A percentile compares a stretch with the other conserved stretches of the same genome.
Evolutionary conservation across 805 yeast genomes (phyloP).

Genomic region (Saccharomycopsis schoenii): DNA sequence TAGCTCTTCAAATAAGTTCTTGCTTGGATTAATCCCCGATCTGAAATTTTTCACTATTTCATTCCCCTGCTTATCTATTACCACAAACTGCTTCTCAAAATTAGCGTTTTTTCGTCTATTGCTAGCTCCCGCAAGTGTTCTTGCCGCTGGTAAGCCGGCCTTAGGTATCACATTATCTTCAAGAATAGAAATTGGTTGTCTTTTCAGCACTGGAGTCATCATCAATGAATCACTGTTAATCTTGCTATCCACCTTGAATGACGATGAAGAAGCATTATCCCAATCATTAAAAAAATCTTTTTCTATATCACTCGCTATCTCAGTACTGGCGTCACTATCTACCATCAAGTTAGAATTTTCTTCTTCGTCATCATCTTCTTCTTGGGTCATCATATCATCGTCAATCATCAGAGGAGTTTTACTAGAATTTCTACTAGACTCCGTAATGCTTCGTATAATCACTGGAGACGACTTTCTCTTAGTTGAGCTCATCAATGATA

Average conservation of each 20-base stretch:
- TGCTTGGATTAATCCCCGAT: constrained; percentile 7
- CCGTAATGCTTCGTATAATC: not conserved
- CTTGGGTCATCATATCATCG: too few relatives aligned
- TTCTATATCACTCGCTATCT: constrained; percentile 13
- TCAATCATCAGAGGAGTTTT: too few relatives aligned
- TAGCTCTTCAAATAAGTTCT: not conserved
- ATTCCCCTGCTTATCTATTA: constrained; percentile 9
- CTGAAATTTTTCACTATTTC: constrained; percentile 1
- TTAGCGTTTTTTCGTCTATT: not conserved
- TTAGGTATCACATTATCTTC: not conserved
- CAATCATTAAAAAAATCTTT: constrained; percentile 6
- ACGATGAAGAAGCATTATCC: not conserved
- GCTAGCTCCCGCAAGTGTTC: not conserved
- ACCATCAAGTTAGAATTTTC: not conserved
- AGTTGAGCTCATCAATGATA: not conserved
- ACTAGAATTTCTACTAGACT: not conserved
- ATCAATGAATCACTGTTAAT: not conserved
- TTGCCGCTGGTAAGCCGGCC: not conserved
- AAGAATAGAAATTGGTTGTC: not conserved
- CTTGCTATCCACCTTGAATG: not conserved
- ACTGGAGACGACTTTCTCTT: not conserved
- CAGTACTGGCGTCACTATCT: constrained; percentile 16
- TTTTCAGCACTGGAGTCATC: constrained; percentile 11
- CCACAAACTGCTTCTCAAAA: constrained; percentile 4
- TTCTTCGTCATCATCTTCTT: not conserved